Base-by-base conservation (phyloP, 225 moss, liverwort and hornwort species). In the Antitrichia curtipendula region DNA sequence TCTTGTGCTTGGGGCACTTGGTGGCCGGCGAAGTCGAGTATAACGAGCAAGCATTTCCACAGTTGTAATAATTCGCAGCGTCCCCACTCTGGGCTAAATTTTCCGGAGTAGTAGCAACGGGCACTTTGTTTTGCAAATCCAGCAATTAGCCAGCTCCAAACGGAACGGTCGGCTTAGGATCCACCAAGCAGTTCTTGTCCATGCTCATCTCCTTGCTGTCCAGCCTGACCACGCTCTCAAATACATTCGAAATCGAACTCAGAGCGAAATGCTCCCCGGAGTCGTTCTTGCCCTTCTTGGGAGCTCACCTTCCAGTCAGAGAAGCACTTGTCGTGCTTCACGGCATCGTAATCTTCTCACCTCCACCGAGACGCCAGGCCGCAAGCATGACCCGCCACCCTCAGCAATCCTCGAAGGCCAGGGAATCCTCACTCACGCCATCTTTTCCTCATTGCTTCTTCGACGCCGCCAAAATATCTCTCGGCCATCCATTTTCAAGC, bases 1-100 rank as follows among this genome's bases (percentile, higher is more conserved):
- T 93, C 77, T 93, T 93, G 85, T 92, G 92, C 78, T 92, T 93
- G 49, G 90, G 92, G 77, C 92, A 93, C 79, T 92, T 93, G 16
- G 89, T 87, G 82, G 68, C 77, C 38, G 84, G 68, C 32, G 88
- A 82, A 32, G 84, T 76, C 36, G 89, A 49, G 52, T 84, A 83
- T 13, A 93, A 92, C 47, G 84, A 88, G 90, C 93, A 93, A 41
- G 88, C 84, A 81, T 90, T 92, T 64, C 92, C 89, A 84, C 93
- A 92, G n/a, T 88, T 84, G 84, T 90, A 92, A 49, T 75, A 90
- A 45, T 47, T 78, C 3, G 78, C 63, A 38, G 23, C 79, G 31
- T 63, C 66, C 61, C 82, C 68, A 38, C 54, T 80, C 62, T 76
- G 62, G 53, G 84, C 23, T 40, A 70, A 70, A n/a, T 41, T 64